These are phyloP conservation scores for Pleurotus sapidus DNA, from an alignment of 768 basidiomycete genomes.

Conservation along the genomic window DNA sequence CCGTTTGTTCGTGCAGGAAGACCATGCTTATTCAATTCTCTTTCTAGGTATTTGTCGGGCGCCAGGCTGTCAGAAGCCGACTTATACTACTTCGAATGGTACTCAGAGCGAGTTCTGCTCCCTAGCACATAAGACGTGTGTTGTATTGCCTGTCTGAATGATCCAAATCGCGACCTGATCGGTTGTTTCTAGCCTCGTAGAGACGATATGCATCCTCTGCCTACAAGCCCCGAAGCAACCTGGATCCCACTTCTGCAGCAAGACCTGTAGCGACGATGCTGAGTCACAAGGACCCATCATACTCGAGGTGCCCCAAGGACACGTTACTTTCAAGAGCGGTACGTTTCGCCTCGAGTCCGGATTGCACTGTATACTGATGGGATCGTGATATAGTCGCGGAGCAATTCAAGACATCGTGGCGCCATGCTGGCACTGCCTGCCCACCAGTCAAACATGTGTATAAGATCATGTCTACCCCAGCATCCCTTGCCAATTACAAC, in stretches of 20 bases:
- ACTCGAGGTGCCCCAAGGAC: conserved; percentile 55
- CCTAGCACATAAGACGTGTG: conserved; percentile 49
- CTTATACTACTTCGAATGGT: conserved; percentile 37
- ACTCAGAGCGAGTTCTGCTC: conserved; percentile 45
- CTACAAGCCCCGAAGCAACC: conserved; percentile 50
- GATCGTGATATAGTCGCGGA: conserved; percentile 41
- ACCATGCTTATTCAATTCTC: conserved; percentile 4
- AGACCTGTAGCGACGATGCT: conserved; percentile 51
- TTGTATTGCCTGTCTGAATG: not conserved
- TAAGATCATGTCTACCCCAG: conserved; percentile 54
- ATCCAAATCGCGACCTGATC: no score
- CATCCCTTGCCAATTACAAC: conserved; percentile 52
- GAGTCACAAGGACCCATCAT: conserved; percentile 53
- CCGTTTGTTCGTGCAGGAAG: not conserved
- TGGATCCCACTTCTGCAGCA: conserved; percentile 62
- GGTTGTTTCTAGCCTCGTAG: conserved; percentile 31
- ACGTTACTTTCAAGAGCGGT: conserved; percentile 69
- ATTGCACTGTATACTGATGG: no score
- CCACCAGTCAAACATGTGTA: conserved; percentile 61
- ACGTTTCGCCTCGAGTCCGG: conserved; percentile 12
- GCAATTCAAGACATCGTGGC: conserved; percentile 70
- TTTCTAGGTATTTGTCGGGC: conserved; percentile 44
- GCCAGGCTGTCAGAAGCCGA: conserved; percentile 47
- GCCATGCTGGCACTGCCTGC: conserved; percentile 51
- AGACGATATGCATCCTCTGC: conserved; percentile 59